A percentile compares a stretch with the other conserved stretches of the same genome.
These are phyloP conservation scores for Metschnikowia santaceciliae DNA, from an alignment of 805 yeast species.

Conservation along the genomic window DNA sequence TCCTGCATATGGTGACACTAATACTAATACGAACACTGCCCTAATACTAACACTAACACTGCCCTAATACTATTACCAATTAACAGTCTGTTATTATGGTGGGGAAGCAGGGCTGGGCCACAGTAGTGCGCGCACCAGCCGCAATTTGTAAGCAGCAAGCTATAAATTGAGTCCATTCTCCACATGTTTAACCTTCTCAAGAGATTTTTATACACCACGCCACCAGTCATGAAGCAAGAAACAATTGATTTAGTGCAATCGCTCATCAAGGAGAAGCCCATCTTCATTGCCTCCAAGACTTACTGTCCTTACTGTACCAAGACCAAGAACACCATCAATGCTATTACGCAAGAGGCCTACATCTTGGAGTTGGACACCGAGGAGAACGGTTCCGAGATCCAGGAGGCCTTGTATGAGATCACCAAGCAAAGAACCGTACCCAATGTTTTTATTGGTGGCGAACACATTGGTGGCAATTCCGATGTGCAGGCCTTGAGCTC, in stretches of 20 bases:
- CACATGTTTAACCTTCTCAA: conserved; percentile 10
- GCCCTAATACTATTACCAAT: no score
- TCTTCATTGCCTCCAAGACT: conserved; percentile 62
- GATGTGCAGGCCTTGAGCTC: conserved; percentile 64
- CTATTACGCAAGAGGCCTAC: conserved; percentile 39
- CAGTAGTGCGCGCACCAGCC: neutral
- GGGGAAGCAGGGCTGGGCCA: no score
- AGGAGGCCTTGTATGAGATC: conserved; percentile 40
- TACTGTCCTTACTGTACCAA: conserved; percentile 30
- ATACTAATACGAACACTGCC: no score
- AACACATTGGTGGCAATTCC: conserved; percentile 94
- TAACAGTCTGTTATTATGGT: no score
- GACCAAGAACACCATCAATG: conserved; percentile 20
- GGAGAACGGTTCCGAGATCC: conserved; percentile 26
- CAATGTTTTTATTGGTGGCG: conserved; percentile 81
- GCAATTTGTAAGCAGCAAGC: neutral
- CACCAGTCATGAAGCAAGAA: conserved; percentile 57
- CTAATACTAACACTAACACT: no score
- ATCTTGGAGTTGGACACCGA: conserved; percentile 27
- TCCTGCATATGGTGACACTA: no score
- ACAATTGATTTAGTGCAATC: conserved; percentile 54
- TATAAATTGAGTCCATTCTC: neutral
- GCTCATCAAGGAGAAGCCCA: conserved; percentile 59
- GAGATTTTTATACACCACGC: conserved; percentile 19
- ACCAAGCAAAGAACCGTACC: conserved; percentile 96